Evolutionary conservation across 2,329 filamentous ascomycete genomes (phyloP), one percentile per base, ranked within the genome.

Genomic region (Xylaria sp.): DNA sequence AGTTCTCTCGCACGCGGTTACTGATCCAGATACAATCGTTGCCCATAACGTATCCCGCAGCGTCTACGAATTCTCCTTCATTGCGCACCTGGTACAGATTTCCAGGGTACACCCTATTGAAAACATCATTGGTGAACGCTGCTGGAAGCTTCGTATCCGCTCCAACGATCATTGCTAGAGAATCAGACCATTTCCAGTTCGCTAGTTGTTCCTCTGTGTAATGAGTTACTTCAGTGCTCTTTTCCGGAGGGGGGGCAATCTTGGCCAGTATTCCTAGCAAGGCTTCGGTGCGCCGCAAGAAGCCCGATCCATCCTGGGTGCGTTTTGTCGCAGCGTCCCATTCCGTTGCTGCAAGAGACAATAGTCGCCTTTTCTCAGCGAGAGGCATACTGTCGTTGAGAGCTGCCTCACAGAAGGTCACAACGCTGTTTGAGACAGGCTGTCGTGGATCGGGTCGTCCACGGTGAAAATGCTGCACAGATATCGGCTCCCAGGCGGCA

Each of bases 151-250:
- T 51, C 57, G 48, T 28, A 17, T 40, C 63, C n/a, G 33, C 23
- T 23, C 63, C 63, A 17, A 56, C 56, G 17, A 60, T 60, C 15
- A 6, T 54, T 33, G 56, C 56, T 10, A 65, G 56, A 6, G 63
- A 65, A 28, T 65, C 63, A 13, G 63, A 49, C 63, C 63, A 65
- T 36, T 53, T 60, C 63, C 63, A 65, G n/a, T 65, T 65, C 4
- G 63, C 56, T 1, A 65, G 48, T 15, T 60, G 46, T 36, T 65
- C 56, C 11, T 65, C 63, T 28, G 63, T 65, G 44, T 60, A 65
- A 3, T 46, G 17, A 5, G 53, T n/a, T 7, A 46, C 56, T 38
- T 49, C 20, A 13, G 38, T 33, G 10, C 6, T 44, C 11, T 65
- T 20, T 44, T 46, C 38, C 1, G 63, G 63, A 11, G 59, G 42